phyloP scores from a whole-genome alignment of 2,329 filamentous ascomycete genomes.

The Ascocoryne sarcoides region DNA sequence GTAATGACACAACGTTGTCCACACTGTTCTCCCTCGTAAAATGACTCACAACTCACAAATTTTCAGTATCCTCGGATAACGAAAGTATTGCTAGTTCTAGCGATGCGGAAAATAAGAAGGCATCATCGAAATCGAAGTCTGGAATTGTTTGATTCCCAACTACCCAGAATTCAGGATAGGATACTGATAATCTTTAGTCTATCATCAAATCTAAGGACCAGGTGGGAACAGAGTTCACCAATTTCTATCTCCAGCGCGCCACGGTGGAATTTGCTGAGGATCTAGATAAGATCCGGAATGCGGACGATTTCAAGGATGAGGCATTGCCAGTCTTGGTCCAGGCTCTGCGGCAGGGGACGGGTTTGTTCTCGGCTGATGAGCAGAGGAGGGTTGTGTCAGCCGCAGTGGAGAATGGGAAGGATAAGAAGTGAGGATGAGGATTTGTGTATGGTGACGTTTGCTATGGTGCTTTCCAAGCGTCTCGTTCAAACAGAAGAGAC shows the following conservation, averaged over 20 bases:
- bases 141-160: not conserved
- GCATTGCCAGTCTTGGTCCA: slow-evolving; percentile 56
- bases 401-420: slow-evolving; percentile 2
- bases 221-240: slow-evolving; percentile 38
- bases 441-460: too few species aligned
- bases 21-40: not conserved
- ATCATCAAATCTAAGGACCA: slow-evolving; percentile 9
- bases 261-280: slow-evolving; percentile 67
- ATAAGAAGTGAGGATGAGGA: slow-evolving; percentile 1
- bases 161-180: not conserved
- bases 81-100: slow-evolving; percentile 12
- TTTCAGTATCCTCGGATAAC: slow-evolving; percentile 15
- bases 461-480: too few species aligned
- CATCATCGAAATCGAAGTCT: slow-evolving; percentile 1
- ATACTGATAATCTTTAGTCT: not conserved
- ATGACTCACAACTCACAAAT: not conserved
- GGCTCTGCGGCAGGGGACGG: slow-evolving; percentile 59
- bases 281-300: slow-evolving; percentile 58
- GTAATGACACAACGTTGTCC: slow-evolving; percentile 8
- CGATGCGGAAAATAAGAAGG: not conserved
- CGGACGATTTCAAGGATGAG: slow-evolving; percentile 62
- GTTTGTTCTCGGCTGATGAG: slow-evolving; percentile 49
- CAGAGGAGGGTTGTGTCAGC: slow-evolving; percentile 29
- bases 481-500: too few species aligned
- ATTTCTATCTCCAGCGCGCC: slow-evolving; percentile 60